Conservation (phyloP, 2,329 filamentous ascomycete genomes). For the Ceratocystis harringtonii region DNA sequence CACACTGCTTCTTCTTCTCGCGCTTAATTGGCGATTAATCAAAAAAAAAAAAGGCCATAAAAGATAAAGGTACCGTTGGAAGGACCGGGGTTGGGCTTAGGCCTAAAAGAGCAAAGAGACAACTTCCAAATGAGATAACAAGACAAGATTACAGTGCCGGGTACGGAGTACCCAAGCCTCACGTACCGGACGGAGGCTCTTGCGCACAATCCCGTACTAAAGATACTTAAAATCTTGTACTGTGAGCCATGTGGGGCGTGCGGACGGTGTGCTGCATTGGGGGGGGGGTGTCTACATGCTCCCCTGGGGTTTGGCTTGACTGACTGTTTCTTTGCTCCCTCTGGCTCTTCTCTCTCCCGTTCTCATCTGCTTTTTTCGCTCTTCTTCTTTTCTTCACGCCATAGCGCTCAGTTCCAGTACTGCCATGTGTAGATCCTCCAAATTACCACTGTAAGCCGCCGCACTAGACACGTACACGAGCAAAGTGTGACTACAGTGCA, state of each 20-base stretch:
- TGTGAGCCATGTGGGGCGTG: background rate
- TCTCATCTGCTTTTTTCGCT: background rate
- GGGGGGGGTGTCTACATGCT: background rate
- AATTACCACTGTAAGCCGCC: background rate
- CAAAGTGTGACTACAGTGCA: background rate
- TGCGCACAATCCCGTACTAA: conserved; percentile 5
- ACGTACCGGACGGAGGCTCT: conserved; percentile 2
- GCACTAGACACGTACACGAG: background rate
- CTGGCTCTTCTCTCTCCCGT: background rate
- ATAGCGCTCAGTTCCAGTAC: background rate
- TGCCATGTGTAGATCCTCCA: no score
- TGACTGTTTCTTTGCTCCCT: background rate
- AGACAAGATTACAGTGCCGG: conserved; percentile 4
- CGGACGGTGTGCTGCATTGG: no score
- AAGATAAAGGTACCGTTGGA: conserved; percentile 1
- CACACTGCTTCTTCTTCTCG: background rate
- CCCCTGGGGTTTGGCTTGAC: background rate
- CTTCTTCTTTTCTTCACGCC: background rate
- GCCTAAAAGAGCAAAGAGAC: conserved; percentile 1
- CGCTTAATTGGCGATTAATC: background rate
- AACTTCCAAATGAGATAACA: background rate
- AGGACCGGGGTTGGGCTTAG: background rate
- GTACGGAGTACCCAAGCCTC: conserved; percentile 1
- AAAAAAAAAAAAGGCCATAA: background rate
- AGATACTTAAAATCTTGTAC: conserved; percentile 3